Base-by-base conservation (phyloP, 805 yeast genomes). In the Kodamaea kaohsiungensis region DNA sequence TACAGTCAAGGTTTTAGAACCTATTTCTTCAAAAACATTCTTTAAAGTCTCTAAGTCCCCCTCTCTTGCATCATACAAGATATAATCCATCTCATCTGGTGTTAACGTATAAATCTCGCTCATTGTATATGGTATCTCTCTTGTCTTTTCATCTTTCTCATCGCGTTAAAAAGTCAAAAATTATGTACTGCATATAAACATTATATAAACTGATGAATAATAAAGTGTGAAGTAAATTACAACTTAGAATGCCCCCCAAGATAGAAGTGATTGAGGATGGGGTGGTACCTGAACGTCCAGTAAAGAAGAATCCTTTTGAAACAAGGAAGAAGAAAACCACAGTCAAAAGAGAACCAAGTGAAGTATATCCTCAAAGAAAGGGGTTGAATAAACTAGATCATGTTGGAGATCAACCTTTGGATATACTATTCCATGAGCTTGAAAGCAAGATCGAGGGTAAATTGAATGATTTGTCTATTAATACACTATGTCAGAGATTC, bases 1-100 rank as follows among this genome's bases (percentile, higher is more conserved):
- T 3, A 61, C 65, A 57, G 65, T 59, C 64, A 78, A 56, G 56
- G 72, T 63, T 1, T 66, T 65, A 1, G 86, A 78, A 49, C 82
- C 80, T 50, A 82, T 75, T 51, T 82, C 82, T 15, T 80, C 75
- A 62, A 95, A 88, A 42, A 89, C 83, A 56, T 80, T 89, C 61
- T 81, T 77, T 53, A 95, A 70, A 0, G 88, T 81, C 46, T 87
- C 96, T 46, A 91, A 69, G 62, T 93, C 98, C 6, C 98, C 98
- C 33, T 79, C 85, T 67, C 99, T 83, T 43, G 97, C 90, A 63
- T 90, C 96, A 54, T 85, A 85, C 48, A 91, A 78, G 53, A 92
- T 82, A 49, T 88, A 86, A 58, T 89, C 97, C 75, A 84, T 85
- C 61, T 91, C 96, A 60, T 91, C 97, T 65, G 84, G 89, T 5